Evolutionary conservation across 768 basidiomycete species (phyloP), one percentile per base, ranked within the genome.

Genomic region (Xanthoconium purpureum): DNA sequence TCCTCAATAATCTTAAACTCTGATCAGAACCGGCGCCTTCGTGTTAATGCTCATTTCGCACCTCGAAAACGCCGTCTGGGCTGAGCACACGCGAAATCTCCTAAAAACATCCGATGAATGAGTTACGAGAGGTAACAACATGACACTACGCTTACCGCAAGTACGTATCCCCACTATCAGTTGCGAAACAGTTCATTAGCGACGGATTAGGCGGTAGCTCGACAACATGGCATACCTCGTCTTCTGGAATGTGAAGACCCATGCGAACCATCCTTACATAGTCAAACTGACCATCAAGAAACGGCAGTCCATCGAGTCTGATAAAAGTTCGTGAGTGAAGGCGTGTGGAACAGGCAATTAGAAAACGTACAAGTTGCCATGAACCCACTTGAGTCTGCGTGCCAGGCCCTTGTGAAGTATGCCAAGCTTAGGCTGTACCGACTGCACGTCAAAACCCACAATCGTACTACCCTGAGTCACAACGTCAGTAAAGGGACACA

Each of bases 191-290:
- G 29, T 24, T 58, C 24, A 44, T 69, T 55, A 71, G 49, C 28
- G 49, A 60, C 52, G 35, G 18, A 59, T 32, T 29, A 24, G 46
- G 42, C 33, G 33, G 37, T 35, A 46, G 30, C 24, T 14, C 47
- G 52, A 47, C 32, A 46, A 46, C 36, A 33, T 32, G 51, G 30
- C 6, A 51, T n/a, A 48, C 85, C 79, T 88, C 84, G 63, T 87
- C 82, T 70, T 89, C 87, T 12, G 88, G 87, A 36, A 89, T 80
- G 20, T 80, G 85, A 6, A 89, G 77, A 4, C 85, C 87, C 51
- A 88, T 78, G 38, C 80, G 77, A 35, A 77, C 78, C 63, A 88
- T 80, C 47, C 85, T 78, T 10, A 89, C 83, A 55, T 84, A 83
- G 67, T 89, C 82, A 61, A 90, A 90, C 55, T 78, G 70, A 33